Evolutionary conservation across 345 rosid species (phyloP), one percentile per base, ranked within the genome.

Genomic region (Eucalyptus melliodora): DNA sequence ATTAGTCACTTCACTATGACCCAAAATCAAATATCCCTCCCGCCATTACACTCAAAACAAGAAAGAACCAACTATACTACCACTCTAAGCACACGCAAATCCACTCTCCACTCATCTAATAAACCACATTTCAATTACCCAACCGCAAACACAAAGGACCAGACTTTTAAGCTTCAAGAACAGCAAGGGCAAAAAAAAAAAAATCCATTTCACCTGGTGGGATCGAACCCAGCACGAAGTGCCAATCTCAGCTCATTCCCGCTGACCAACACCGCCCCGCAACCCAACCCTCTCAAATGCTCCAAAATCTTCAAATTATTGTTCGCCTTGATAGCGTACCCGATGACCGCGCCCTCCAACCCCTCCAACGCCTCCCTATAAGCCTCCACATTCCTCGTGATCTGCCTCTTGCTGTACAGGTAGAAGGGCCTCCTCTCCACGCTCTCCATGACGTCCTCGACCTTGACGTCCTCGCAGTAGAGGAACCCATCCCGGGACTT

Each of bases 181-280:
- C 45, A 23, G 45, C 30, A 40, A 51, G 50, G 23, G 11, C 11
- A 11, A 26, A 47, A 53, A 19, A 53, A 19, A 53, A 17, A 17
- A n/a, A 26, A 15, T 30, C 34, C n/a, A 87, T 51, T 96, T 77
- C 45, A 97, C 99, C 92, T 98, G 42, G 94, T 92, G 50, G 99
- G 99, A 90, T 98, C 98, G 47, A 97, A 97, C 15, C 99, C 99
- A 86, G 99, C 98, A 59, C 88, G 92, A 86, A 97, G 96, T 60
- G 99, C 99, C 92, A 98, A 91, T 88, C 96, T 94, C 82, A 98
- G 98, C 94, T 98, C 99, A 92, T 97, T 97, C 6, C 99, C 99
- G 91, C 99, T 96, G 40, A 97, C 99, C 77, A 98, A 90, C 16
- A 98, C 99, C 92, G 99, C 98, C 83, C 99, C 99, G 91, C 97